Evolutionary conservation across 495 filamentous ascomycete species (phyloP).

Genomic region (Talaromyces thailandensis): DNA sequence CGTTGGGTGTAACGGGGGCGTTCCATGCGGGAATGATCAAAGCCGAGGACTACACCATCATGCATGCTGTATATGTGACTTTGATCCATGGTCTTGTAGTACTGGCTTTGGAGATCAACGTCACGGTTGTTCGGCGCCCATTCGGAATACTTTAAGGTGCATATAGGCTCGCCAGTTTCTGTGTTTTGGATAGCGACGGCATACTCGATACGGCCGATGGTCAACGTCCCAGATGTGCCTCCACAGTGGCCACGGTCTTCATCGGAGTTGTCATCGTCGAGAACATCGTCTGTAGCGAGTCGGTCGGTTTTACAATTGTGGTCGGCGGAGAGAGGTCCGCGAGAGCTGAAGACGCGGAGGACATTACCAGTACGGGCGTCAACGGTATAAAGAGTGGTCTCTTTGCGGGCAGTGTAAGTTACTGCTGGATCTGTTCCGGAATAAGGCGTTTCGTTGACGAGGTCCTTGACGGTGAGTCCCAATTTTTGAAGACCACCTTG

Average conservation of each 20-base stretch:
- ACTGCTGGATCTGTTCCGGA: slow-evolving; percentile 59
- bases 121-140: slow-evolving; percentile 93
- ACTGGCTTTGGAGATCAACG: slow-evolving; percentile 76
- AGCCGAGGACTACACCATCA: slow-evolving; percentile 78
- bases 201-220: slow-evolving; percentile 79
- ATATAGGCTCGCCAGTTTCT: slow-evolving; percentile 68
- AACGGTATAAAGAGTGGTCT: slow-evolving; percentile 70
- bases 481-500: slow-evolving; percentile 53
- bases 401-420: slow-evolving; percentile 73
- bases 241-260: slow-evolving; percentile 58
- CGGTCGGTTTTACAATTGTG: slow-evolving; percentile 36
- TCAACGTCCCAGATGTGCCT: slow-evolving; percentile 59
- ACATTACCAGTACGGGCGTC: slow-evolving; percentile 77
- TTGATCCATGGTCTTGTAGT: slow-evolving; percentile 69
- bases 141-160: slow-evolving; percentile 86
- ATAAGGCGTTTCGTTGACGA: slow-evolving; percentile 63
- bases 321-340: slow-evolving; percentile 39
- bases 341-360: slow-evolving; percentile 52
- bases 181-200: slow-evolving; percentile 72
- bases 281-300: slow-evolving; percentile 28
- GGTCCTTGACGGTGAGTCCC: slow-evolving; percentile 67
- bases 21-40: slow-evolving; percentile 53
- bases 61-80: slow-evolving; percentile 82
- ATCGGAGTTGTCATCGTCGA: slow-evolving; percentile 41
- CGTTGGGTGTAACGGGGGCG: slow-evolving; percentile 54